Conservation (phyloP, 75 land plant genomes). For the Selaginella tamariscina region DNA sequence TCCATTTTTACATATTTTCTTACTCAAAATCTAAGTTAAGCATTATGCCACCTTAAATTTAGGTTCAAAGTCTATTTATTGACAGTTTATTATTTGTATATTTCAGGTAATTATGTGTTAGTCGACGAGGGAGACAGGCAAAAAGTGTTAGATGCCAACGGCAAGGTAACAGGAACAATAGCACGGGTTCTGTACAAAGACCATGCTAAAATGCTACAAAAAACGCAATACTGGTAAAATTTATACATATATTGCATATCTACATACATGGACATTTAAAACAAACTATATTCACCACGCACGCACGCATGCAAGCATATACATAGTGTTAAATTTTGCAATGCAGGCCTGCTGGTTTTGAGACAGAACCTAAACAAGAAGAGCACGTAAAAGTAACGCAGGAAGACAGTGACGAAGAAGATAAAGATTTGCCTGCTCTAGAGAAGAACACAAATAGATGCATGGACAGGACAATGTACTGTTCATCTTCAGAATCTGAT, state of each 20-base stretch:
- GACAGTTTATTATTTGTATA: not conserved
- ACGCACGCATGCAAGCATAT: no score
- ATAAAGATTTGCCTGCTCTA: not conserved
- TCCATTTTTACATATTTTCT: no score
- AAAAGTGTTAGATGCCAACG: slow-evolving; percentile 59
- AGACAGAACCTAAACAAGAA: not conserved
- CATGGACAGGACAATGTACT: not conserved
- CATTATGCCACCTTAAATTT: no score
- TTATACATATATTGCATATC: no score
- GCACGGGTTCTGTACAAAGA: slow-evolving; percentile 63
- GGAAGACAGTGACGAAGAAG: not conserved
- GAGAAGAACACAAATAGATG: not conserved
- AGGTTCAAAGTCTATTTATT: not conserved
- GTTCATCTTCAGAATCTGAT: not conserved
- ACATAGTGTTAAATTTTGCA: no score
- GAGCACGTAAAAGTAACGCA: not conserved
- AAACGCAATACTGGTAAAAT: slow-evolving; percentile 51
- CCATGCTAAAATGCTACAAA: slow-evolving; percentile 53
- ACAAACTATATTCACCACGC: no score
- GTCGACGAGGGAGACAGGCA: slow-evolving; percentile 69
- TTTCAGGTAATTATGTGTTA: slow-evolving; percentile 62
- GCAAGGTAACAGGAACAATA: slow-evolving; percentile 69
- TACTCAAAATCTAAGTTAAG: no score
- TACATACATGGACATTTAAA: no score
- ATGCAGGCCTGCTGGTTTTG: not conserved